A percentile compares a stretch with the other conserved stretches of the same genome.
These are phyloP conservation scores for Ascoidea rubescens DNA, from an alignment of 805 yeast genomes.

Conservation along the genomic window DNA sequence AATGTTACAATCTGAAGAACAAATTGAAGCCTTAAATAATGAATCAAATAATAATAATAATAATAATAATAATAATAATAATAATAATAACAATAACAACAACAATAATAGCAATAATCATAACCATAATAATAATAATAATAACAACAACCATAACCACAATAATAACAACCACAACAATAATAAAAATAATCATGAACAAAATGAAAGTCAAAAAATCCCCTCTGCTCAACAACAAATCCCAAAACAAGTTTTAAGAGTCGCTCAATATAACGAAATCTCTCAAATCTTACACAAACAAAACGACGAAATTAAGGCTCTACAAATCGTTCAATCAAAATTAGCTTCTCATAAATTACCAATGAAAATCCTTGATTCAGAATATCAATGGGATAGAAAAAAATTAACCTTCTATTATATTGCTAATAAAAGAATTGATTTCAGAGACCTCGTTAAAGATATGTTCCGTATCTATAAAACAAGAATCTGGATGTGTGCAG, in stretches of 20 bases:
- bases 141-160: background rate
- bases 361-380: conserved; percentile 63
- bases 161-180: conserved; percentile 7
- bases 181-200: background rate
- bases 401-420: conserved; percentile 65
- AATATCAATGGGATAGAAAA: conserved; percentile 75
- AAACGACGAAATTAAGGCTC: conserved; percentile 59
- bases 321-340: conserved; percentile 43
- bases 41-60: background rate
- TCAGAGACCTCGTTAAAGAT: conserved; percentile 64
- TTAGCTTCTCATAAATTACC: conserved; percentile 33
- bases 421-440: conserved; percentile 55
- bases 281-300: conserved; percentile 41
- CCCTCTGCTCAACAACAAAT: conserved; percentile 35
- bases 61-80: conserved; percentile 9
- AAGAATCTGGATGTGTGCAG: conserved; percentile 83
- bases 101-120: conserved; percentile 5
- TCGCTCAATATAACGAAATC: conserved; percentile 50
- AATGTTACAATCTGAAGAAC: conserved; percentile 54
- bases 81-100: background rate
- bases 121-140: background rate
- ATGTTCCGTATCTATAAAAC: conserved; percentile 65
- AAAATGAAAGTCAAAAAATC: conserved; percentile 5
- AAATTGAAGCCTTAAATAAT: conserved; percentile 41
- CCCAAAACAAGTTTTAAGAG: conserved; percentile 54